Conservation (phyloP, 805 yeast species). For the Osmozyma mogii region DNA sequence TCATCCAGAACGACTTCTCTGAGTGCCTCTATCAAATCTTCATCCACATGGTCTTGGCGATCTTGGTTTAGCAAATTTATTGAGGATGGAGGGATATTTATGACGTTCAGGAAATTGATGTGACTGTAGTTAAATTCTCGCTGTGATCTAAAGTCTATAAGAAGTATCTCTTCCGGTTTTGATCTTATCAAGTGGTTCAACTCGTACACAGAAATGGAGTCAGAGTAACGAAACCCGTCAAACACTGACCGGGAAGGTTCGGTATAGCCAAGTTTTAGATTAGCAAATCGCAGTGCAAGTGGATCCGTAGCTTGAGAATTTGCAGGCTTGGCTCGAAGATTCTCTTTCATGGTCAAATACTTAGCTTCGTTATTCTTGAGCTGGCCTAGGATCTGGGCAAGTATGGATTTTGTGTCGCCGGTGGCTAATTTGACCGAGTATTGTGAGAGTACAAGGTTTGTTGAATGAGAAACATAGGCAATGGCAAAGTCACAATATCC, state of each 20-base stretch:
- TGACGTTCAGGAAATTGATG: constrained; percentile 47
- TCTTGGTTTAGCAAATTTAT: constrained; percentile 20
- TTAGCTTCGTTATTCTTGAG: no score
- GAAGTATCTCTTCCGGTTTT: constrained; percentile 25
- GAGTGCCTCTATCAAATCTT: constrained; percentile 60
- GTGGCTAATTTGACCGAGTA: no score
- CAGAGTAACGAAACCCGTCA: constrained; percentile 1
- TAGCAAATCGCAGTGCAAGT: not conserved
- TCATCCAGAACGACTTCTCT: constrained; percentile 46
- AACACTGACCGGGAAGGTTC: not conserved
- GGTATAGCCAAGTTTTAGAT: not conserved
- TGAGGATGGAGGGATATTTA: constrained; percentile 64
- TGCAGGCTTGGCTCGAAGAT: not conserved
- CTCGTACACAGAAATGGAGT: constrained; percentile 7
- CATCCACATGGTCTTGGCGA: constrained; percentile 41
- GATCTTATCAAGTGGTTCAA: constrained; percentile 6
- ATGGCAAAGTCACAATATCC: no score
- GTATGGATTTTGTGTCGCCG: no score
- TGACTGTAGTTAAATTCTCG: constrained; percentile 56
- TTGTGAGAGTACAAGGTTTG: no score
- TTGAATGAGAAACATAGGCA: no score
- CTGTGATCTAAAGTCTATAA: constrained; percentile 66
- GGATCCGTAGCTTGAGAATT: not conserved
- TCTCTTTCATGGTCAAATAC: no score
- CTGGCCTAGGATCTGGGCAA: no score